Conservation (phyloP, 768 basidiomycete genomes). For the Trametes sanguinea region DNA sequence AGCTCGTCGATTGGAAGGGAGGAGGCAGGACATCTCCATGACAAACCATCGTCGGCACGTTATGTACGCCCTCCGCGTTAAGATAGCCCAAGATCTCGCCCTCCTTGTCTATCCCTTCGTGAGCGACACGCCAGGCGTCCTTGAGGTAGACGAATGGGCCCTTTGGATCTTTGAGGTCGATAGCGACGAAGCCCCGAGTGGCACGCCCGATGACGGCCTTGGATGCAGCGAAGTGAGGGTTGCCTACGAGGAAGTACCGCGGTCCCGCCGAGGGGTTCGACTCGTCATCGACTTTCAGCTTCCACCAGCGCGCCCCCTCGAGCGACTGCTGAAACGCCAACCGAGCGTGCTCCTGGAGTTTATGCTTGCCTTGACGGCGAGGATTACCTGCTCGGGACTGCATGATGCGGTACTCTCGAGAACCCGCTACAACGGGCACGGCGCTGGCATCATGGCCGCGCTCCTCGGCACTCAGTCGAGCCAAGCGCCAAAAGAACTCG, state of each 20-base stretch:
- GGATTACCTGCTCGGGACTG: neutral
- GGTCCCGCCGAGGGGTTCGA: too few species aligned
- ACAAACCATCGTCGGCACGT: neutral
- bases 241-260: slow-evolving; percentile 17
- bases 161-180: neutral
- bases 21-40: slow-evolving; percentile 4
- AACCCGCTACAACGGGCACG: neutral
- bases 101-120: slow-evolving; percentile 1
- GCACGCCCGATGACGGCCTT: neutral
- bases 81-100: slow-evolving; percentile 2
- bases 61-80: neutral
- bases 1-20: neutral
- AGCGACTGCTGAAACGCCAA: neutral
- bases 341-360: neutral
- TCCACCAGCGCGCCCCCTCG: neutral
- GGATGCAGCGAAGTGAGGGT: neutral
- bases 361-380: neutral
- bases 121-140: slow-evolving; percentile 10
- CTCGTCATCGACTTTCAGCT: neutral
- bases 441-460: slow-evolving; percentile 11
- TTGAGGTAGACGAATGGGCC: slow-evolving; percentile 3
- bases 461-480: neutral
- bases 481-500: slow-evolving; percentile 1
- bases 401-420: neutral
- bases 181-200: neutral